Base-by-base conservation (phyloP, 1,284 basidiomycete genomes). In the Coniferiporia weirii region DNA sequence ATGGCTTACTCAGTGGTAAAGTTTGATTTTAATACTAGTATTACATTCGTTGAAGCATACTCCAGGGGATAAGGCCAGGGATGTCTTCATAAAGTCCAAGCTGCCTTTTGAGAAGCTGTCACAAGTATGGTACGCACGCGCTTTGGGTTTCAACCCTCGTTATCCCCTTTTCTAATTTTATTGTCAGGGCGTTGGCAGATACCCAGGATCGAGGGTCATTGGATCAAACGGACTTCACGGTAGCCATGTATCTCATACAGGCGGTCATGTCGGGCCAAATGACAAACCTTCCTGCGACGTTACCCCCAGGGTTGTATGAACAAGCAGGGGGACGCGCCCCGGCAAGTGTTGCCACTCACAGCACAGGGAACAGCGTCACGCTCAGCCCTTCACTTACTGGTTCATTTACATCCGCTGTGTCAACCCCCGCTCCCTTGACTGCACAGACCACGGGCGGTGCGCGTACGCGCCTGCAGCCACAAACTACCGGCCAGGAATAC, bases 221-320 rank as follows among this genome's bases (percentile, higher is more conserved):
- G 61, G 97, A 99, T 70, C 78, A 87, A 20, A 82, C 90, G 47
- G 97, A 99, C 73, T 99, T 99, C 70, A 89, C 91, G 64, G 87
- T 99, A 68, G 97, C 92, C 54, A 98, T 99, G 97, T 93, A 91
- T 71, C 82, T 95, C 68, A 96, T 98, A 66, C 95, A 98, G 73
- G 87, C 84, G 46, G 80, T 83, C 52, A 98, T 99, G 95, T 85
- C 89, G 52, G 85, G 86, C 56, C 81, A 89, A 56, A 76, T 94
- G 59, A 75, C 87, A 47, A 79, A 78, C 52, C 81, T 99, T 49
- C 97, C 97, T 9, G 71, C 83, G 1, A 75, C 80, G 0, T 80
- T 99, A 13, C 94, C 96, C n/a, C 86, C 91, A 0, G 89, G 86
- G 52, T 71, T 96, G n/a, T 97, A 98, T 70, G 95, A 98, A 66